These are phyloP conservation scores for Phytophthora fragariaefolia DNA, from an alignment of 352 stramenopile genomes.

Conservation along the genomic window DNA sequence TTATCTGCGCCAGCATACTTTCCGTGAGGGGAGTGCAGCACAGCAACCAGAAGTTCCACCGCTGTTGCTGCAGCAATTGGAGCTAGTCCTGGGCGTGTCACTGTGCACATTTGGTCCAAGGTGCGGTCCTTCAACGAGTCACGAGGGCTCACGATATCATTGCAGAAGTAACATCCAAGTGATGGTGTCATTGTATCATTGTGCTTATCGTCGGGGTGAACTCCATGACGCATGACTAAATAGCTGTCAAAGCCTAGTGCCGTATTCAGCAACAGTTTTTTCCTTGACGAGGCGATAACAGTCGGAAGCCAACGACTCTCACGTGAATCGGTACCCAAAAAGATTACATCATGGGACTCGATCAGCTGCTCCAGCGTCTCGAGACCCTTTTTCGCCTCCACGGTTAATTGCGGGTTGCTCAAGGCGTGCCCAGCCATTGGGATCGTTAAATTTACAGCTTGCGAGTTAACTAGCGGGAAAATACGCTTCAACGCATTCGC, in stretches of 20 bases:
- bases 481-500: conserved; percentile 93
- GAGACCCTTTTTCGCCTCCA: conserved; percentile 75
- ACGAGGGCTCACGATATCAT: conserved; percentile 97
- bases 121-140: conserved; percentile 98
- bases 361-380: conserved; percentile 91
- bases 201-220: conserved; percentile 27
- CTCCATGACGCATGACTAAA: conserved; percentile 98
- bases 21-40: conserved; percentile 93
- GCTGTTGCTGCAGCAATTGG: conserved; percentile 93
- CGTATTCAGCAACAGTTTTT: conserved; percentile 90
- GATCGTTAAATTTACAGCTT: conserved; percentile 94
- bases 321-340: conserved; percentile 98
- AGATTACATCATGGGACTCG: conserved; percentile 94
- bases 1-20: conserved; percentile 77
- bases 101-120: conserved; percentile 99
- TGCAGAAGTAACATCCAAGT: conserved; percentile 99
- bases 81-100: conserved; percentile 96
- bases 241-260: conserved; percentile 96
- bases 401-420: conserved; percentile 59
- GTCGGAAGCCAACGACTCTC: conserved; percentile 99
- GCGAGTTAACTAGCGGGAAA: conserved; percentile 90
- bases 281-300: conserved; percentile 92
- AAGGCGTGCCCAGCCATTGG: conserved; percentile 98
- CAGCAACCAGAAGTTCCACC: conserved; percentile 96
- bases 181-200: conserved; percentile 18